These are phyloP conservation scores for Paulownia fortunei DNA, from an alignment of 257 asterid species.

Conservation along the genomic window DNA sequence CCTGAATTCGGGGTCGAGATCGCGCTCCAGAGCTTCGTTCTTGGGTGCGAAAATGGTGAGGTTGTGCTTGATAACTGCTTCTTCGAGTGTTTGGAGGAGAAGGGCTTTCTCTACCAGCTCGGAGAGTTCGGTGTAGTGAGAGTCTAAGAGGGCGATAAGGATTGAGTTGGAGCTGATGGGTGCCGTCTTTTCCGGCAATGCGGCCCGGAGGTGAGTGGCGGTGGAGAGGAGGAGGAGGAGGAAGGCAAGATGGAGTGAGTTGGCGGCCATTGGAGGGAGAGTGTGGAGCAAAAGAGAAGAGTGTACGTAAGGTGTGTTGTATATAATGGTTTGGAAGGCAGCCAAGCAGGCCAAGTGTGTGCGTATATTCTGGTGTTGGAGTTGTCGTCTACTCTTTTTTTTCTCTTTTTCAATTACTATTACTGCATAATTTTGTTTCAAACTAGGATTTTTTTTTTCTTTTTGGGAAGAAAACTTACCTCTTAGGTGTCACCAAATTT, in stretches of 20 bases:
- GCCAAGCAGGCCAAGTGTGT: background rate
- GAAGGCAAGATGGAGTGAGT: background rate
- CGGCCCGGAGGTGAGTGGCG: background rate
- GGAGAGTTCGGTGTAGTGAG: constrained; percentile 61
- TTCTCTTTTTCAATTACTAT: no score
- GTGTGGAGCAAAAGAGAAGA: background rate
- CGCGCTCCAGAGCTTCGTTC: constrained; percentile 60
- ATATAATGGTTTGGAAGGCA: background rate
- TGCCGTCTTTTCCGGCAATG: constrained; percentile 45
- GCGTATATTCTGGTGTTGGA: background rate
- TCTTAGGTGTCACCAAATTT: no score
- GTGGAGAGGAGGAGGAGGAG: constrained; percentile 1
- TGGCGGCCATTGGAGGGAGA: constrained; percentile 11
- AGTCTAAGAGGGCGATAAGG: constrained; percentile 63
- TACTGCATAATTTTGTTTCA: no score
- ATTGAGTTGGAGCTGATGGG: constrained; percentile 64
- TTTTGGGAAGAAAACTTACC: no score
- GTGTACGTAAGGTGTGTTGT: background rate
- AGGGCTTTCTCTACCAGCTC: constrained; percentile 69
- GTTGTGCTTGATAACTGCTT: constrained; percentile 50
- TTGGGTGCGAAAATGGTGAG: constrained; percentile 65
- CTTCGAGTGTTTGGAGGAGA: constrained; percentile 62
- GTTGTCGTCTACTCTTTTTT: no score
- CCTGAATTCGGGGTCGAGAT: constrained; percentile 66
- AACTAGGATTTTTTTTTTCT: no score